Base-by-base conservation (phyloP, 2,329 filamentous ascomycete genomes). In the Penicillium expansum region DNA sequence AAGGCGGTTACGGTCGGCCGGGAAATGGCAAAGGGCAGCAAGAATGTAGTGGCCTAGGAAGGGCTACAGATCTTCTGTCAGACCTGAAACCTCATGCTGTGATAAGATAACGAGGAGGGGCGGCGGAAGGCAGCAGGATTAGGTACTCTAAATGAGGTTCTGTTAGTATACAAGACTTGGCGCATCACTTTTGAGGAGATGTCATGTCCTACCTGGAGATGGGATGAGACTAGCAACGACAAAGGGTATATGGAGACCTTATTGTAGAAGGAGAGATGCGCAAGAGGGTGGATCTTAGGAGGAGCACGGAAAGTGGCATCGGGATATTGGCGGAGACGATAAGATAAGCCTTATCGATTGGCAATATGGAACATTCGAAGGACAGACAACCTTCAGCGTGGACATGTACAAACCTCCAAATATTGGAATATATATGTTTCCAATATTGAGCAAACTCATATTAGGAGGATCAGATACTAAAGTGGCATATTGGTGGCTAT, bases 71-170 rank as follows among this genome's bases (percentile, higher is more conserved):
- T 53, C 48, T 52, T 44, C 52, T 55, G 48, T 65, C 58, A 65
- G 57, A 45, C 53, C 53, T 42, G 33, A 37, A 51, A 55, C 33
- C 27, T 47, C 63, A 64, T 66, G 44, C 33, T 58, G 57, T 57
- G 63, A 64, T 61, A 57, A 60, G 63, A 58, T 55, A 57, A 48
- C 51, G 35, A 45, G 47, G 45, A 8, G 37, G 47, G 32, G 37
- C 20, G 44, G 41, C 52, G 4, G 61, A 69, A 71, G 70, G 70
- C 70, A 72, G 67, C 70, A 71, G 55, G 62, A 71, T 71, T 71
- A 8, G 27, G 27, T 29, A 55, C 56, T 57, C 43, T 43, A 8
- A 30, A 29, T 29, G 27, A 30, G 20, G 27, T 29, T 30, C 42
- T 30, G 39, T 52, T 22, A 52, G 59, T 20, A 20, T 39, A 30